Base-by-base conservation (phyloP, 352 stramenopile genomes). In the Globisporangium mamillatum region DNA sequence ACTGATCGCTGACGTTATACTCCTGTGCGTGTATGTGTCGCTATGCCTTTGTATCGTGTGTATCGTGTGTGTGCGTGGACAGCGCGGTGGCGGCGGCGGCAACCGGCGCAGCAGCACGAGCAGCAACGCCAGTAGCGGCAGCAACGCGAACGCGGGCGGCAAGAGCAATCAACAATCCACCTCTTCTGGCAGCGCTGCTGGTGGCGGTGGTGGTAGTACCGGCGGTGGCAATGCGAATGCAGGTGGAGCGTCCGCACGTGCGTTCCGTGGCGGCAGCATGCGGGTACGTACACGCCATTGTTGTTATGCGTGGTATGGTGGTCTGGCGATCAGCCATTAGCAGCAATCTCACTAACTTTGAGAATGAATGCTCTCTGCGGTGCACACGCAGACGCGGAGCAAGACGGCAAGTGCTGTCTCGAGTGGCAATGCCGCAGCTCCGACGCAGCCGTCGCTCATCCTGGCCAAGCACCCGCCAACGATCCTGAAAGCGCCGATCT, bases 401-500 rank as follows among this genome's bases (percentile, higher is more conserved):
- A 82, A 82, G 56, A 72, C 66, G 7, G 34, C 72, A 29, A 64
- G 52, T 10, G 12, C 54, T 29, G 32, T 32, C 8, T 46, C 55
- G 2, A 57, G 50, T 22, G 32, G 38, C 24, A 46, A 6, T 46
- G 24, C 68, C 38, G 3, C 48, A 48, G 57, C 70, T 29, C 20
- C 68, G 8, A 22, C 63, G 0, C 16, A 67, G 14, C 56, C 69
- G 7, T 53, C 69, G 38, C 62, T 67, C 25, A 75, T 81, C 8
- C 68, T 85, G 66, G 68, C 78, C 48, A 90, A 87, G 63, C 75
- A 76, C 9, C 84, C 75, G 24, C 75, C 76, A 1, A 78, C 77
- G 67, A 68, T 80, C 48, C 68, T 82, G 27, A 71, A 58, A 22
- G 69, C 75, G 6, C 50, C 64, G 1, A 25, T 34, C 1, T 34